Percentiles rank a stretch among this genome's conserved stretches.
phyloP scores from a whole-genome alignment of 2,329 filamentous ascomycete species.

The Didymella lethalis region DNA sequence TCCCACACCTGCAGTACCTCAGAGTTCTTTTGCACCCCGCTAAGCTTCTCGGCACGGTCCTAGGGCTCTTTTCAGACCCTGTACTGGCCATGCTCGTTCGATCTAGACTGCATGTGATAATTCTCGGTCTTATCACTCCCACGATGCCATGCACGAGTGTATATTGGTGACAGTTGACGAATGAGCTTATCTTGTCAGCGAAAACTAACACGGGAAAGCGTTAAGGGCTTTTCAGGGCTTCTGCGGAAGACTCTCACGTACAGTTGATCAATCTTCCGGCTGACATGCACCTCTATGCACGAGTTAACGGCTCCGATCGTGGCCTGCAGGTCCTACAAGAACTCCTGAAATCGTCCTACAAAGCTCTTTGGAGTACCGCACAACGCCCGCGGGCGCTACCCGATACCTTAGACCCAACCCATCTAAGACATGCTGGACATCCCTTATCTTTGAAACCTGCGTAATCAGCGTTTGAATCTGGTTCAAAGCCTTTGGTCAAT shows the following conservation, averaged over 20 bases:
- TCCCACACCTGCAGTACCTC: constrained; percentile 2
- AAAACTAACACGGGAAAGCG: not conserved
- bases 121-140: constrained; percentile 10
- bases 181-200: not conserved
- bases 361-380: not conserved
- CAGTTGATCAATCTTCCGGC: not conserved
- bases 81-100: constrained; percentile 1
- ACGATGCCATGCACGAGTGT: constrained; percentile 12
- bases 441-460: not conserved
- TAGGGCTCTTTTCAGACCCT: constrained; percentile 1
- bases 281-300: not conserved
- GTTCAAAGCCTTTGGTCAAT: not conserved
- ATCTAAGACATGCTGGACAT: not conserved
- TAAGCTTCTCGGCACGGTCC: constrained; percentile 10
- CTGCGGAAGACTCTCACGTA: not conserved
- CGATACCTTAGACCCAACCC: not conserved
- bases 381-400: not conserved
- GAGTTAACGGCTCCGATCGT: not conserved
- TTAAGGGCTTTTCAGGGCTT: not conserved
- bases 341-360: not conserved
- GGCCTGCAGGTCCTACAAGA: not conserved
- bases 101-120: constrained; percentile 1
- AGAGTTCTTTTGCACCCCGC: constrained; percentile 3
- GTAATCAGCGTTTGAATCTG: not conserved
- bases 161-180: constrained; percentile 1